A percentile compares a stretch with the other conserved stretches of the same genome.
Evolutionary conservation across 139 green algal genomes (phyloP).

Genomic region (Chlamydomonas sp.): DNA sequence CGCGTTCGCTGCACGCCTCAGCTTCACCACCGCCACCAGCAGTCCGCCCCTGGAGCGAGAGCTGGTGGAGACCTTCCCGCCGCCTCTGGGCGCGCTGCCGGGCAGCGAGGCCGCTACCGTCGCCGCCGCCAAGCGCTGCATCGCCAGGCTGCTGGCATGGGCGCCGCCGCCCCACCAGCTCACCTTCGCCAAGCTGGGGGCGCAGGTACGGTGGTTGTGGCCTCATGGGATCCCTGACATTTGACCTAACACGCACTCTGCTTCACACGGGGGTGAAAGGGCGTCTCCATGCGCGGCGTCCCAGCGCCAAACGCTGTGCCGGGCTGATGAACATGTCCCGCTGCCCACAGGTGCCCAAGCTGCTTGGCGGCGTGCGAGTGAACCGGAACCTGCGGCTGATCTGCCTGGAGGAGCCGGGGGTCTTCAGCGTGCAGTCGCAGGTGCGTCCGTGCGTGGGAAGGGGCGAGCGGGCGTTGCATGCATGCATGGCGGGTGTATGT

Average conservation of each 20-base stretch:
- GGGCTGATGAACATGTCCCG: no score
- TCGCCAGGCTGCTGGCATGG: conserved; percentile 34
- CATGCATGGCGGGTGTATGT: no score
- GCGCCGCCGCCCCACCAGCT: conserved; percentile 36
- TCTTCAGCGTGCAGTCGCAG: conserved; percentile 26
- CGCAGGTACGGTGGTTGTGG: conserved; percentile 2
- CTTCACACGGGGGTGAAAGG: not conserved
- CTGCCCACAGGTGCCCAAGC: conserved; percentile 20
- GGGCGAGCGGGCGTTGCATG: no score
- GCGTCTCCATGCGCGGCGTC: not conserved
- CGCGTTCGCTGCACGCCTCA: not conserved
- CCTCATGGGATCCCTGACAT: no score
- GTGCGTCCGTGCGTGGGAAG: conserved; percentile 9
- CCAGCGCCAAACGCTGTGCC: no score
- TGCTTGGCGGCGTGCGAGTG: conserved; percentile 27
- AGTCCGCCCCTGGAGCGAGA: conserved; percentile 31
- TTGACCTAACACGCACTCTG: no score
- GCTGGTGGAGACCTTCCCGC: conserved; percentile 18
- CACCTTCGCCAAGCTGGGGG: conserved; percentile 36
- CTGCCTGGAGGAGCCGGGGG: conserved; percentile 37
- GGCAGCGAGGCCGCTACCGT: conserved; percentile 20
- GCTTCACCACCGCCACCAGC: not conserved
- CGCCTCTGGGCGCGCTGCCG: not conserved
- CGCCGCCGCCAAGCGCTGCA: conserved; percentile 32
- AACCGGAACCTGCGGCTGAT: conserved; percentile 30